Conservation (phyloP, 805 yeast genomes). For the Blastobotrys mokoenaii region DNA sequence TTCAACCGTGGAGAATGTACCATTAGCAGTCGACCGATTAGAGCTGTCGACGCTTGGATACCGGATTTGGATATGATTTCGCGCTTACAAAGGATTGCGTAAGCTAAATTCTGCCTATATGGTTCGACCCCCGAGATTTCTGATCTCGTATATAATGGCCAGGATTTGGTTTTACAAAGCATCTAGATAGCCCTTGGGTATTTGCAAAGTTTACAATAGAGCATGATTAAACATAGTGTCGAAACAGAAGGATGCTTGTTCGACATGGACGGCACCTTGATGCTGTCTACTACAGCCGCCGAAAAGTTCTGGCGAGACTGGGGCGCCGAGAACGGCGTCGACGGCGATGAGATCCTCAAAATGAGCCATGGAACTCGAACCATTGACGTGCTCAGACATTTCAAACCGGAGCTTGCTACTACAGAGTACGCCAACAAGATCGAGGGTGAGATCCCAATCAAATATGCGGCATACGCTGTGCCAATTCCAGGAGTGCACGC, state of each 20-base stretch:
- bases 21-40: no score
- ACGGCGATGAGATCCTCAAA: slow-evolving; percentile 62
- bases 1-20: no score
- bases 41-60: no score
- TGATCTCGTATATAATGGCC: no score
- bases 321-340: slow-evolving; percentile 58
- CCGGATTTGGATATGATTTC: no score
- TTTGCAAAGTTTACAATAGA: no score
- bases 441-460: slow-evolving; percentile 63
- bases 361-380: slow-evolving; percentile 81
- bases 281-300: slow-evolving; percentile 74
- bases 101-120: no score
- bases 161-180: no score
- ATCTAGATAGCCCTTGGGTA: no score
- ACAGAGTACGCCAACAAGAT: slow-evolving; percentile 54
- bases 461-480: slow-evolving; percentile 63
- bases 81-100: no score
- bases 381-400: slow-evolving; percentile 62
- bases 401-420: slow-evolving; percentile 67
- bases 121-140: no score
- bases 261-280: slow-evolving; percentile 84
- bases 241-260: slow-evolving; percentile 48
- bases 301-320: slow-evolving; percentile 76
- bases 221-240: slow-evolving; percentile 9
- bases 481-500: slow-evolving; percentile 71